phyloP scores from a whole-genome alignment of 2,329 filamentous ascomycete species.

The Colletotrichum sp. region DNA sequence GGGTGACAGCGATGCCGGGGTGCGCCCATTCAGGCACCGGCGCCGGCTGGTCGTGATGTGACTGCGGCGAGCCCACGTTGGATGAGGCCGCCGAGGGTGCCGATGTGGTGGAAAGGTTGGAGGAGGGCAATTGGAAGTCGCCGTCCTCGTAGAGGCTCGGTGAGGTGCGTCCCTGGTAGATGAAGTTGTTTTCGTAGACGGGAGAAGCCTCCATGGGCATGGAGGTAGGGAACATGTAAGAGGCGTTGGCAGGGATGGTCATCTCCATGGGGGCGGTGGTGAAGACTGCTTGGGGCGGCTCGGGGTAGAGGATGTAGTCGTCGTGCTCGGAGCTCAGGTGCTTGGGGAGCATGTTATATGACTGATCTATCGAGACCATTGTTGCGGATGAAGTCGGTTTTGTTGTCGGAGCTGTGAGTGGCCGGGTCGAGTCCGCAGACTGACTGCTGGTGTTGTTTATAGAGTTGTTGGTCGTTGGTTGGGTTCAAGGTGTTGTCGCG shows the following conservation, averaged over 20 bases:
- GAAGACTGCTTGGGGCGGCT: constrained; percentile 46
- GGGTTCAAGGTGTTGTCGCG: not conserved
- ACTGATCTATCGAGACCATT: constrained; percentile 28
- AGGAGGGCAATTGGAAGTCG: constrained; percentile 57
- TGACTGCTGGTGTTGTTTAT: constrained; percentile 1
- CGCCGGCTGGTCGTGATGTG: constrained; percentile 62
- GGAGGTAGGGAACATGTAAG: constrained; percentile 42
- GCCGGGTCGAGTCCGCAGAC: not conserved
- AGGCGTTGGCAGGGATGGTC: constrained; percentile 52
- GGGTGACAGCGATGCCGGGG: constrained; percentile 63
- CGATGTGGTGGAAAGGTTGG: constrained; percentile 65
- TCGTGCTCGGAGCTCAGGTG: constrained; percentile 32
- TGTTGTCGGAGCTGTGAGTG: not conserved
- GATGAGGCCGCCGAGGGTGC: constrained; percentile 70
- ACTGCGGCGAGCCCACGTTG: constrained; percentile 70
- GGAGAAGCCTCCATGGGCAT: constrained; percentile 51
- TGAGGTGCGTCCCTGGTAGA: constrained; percentile 53
- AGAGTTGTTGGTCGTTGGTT: not conserved
- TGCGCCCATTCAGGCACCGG: constrained; percentile 64
- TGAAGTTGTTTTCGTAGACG: constrained; percentile 53
- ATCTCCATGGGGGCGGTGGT: constrained; percentile 52
- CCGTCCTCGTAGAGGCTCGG: constrained; percentile 58
- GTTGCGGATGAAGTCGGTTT: not conserved
- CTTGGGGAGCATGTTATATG: constrained; percentile 31
- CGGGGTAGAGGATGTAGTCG: constrained; percentile 52